These are phyloP conservation scores for Thecaphora thlaspeos DNA, from an alignment of 1,284 basidiomycete species.

Conservation along the genomic window DNA sequence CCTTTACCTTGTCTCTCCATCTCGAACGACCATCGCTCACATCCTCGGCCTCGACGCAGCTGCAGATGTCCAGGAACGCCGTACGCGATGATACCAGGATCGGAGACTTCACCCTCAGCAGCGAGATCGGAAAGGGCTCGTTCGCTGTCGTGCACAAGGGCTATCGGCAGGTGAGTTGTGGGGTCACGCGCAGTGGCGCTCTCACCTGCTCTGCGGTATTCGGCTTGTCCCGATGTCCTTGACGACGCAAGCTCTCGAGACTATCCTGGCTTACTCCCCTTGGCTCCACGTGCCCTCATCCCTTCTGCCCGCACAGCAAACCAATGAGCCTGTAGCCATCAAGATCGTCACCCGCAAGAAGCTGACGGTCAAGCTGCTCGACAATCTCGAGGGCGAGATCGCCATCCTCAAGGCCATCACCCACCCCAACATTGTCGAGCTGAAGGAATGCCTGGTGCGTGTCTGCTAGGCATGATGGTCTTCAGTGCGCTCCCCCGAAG, in stretches of 20 bases:
- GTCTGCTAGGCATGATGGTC: too few species aligned
- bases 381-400: slow-evolving; percentile 96
- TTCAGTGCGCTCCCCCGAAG: too few species aligned
- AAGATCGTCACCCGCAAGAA: slow-evolving; percentile 90
- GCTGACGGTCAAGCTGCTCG: slow-evolving; percentile 86
- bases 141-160: slow-evolving; percentile 96
- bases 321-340: slow-evolving; percentile 70
- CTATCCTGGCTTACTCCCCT: too few species aligned
- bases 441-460: slow-evolving; percentile 80
- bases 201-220: too few species aligned
- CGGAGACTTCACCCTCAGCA: slow-evolving; percentile 62
- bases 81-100: slow-evolving; percentile 37
- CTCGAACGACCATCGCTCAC: too few species aligned
- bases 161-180: slow-evolving; percentile 59
- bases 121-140: slow-evolving; percentile 71
- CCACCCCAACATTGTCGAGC: slow-evolving; percentile 87
- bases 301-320: too few species aligned
- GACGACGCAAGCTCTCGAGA: too few species aligned
- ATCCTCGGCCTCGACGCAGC: too few species aligned
- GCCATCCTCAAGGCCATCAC: slow-evolving; percentile 91
- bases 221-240: too few species aligned
- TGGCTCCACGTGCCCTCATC: too few species aligned
- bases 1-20: too few species aligned
- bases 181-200: too few species aligned
- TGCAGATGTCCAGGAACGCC: slow-evolving; percentile 12